Evolutionary conservation across 805 yeast species (phyloP), one percentile per base, ranked within the genome.

Genomic region (Suhomyces vadensis): DNA sequence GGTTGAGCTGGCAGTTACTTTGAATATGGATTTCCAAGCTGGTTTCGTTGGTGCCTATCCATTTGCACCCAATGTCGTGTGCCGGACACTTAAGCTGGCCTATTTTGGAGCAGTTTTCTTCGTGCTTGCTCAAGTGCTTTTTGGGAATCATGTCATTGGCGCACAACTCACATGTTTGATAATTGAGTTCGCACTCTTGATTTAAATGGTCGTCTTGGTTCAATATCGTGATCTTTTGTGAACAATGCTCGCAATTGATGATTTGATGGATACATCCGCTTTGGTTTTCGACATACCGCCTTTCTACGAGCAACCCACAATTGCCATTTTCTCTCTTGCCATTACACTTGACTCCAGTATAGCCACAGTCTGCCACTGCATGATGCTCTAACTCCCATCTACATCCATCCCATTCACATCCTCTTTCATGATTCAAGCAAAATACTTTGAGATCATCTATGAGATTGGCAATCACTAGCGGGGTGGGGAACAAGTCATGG

Each of bases 311-410:
- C 13, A 48, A 41, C 7, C 42, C 31, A 37, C 63, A 57, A 4
- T 35, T 38, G 23, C 22, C 44, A n/a, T 42, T 47, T 11, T 39
- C 42, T 37, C 65, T 42, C 2, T 16, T 37, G 1, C 73, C 67
- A 37, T 56, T 49, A 42, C 74, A 69, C 20, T 20, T 20, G 1
- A 69, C 67, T 0, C 74, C 73, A 2, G 74, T 69, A 35, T 54
- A 58, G 2, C 61, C 66, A 51, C 74, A 69, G 17, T 62, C 67
- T 0, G 47, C 47, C 21, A 58, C 6, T 2, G 78, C 57, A 60
- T 83, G 89, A 35, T 63, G 70, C 40, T 73, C 73, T 5, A 82
- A 54, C 42, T 75, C 73, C 84, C 87, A 82, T 17, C 87, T 63
- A 43, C 77, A 69, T 3, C 84, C 85, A 4, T 50, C 53, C 79